Conservation (phyloP, 257 asterid species). For the Phtheirospermum japonicum region DNA sequence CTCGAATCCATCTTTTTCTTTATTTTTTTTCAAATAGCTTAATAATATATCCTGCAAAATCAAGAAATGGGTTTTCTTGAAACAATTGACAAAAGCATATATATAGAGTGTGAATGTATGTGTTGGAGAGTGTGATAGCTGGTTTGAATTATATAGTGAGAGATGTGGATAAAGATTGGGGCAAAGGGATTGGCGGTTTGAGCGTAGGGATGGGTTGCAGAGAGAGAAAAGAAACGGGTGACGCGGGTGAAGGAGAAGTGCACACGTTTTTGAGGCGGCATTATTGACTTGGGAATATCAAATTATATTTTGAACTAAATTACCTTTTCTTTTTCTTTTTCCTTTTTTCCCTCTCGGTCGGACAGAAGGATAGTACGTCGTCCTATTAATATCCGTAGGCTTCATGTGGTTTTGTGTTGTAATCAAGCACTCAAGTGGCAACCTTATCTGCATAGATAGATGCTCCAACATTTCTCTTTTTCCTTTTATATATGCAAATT, state of each 20-base stretch:
- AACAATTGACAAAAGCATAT: too few relatives aligned
- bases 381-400: not conserved
- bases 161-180: too few relatives aligned
- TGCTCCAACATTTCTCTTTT: too few relatives aligned
- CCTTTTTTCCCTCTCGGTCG: not conserved
- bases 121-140: not conserved
- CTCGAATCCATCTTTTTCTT: conserved; percentile 22
- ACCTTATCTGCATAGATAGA: not conserved
- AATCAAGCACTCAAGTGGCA: not conserved
- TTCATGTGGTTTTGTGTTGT: too few relatives aligned
- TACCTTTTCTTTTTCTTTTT: too few relatives aligned
- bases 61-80: not conserved
- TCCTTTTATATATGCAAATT: too few relatives aligned
- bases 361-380: not conserved
- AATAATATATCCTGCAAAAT: too few relatives aligned
- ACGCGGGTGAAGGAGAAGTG: not conserved
- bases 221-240: not conserved
- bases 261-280: not conserved
- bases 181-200: not conserved
- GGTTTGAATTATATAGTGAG: not conserved
- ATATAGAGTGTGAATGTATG: not conserved
- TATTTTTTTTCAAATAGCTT: too few relatives aligned
- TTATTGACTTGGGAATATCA: not conserved
- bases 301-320: too few relatives aligned
- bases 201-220: not conserved